Percentiles rank a stretch among this genome's conserved stretches.
Evolutionary conservation across 225 moss, liverwort and hornwort species (phyloP).

Genomic region (Climacium dendroides): DNA sequence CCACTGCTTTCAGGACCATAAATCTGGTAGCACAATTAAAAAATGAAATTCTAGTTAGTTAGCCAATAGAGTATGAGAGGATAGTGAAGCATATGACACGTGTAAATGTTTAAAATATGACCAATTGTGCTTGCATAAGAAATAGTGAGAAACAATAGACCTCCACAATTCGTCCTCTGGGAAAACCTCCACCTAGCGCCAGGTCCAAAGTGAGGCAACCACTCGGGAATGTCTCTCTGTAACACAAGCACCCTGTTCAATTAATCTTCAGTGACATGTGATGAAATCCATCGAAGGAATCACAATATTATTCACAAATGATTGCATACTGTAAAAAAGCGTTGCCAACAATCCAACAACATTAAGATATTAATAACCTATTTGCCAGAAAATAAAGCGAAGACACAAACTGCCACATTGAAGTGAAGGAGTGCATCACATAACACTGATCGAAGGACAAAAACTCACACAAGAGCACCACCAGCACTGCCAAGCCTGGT

Average conservation of each 20-base stretch:
- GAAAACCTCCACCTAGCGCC: constrained; percentile 88
- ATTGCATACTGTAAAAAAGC: not conserved
- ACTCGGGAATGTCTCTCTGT: constrained; percentile 82
- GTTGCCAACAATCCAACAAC: not conserved
- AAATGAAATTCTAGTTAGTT: not conserved
- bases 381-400: not conserved
- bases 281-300: not conserved
- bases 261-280: not conserved
- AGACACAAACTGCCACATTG: not conserved
- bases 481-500: constrained; percentile 88
- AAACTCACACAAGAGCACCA: constrained; percentile 70
- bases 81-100: not conserved
- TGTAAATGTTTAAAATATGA: not conserved
- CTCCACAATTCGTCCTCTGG: constrained; percentile 91
- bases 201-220: constrained; percentile 83
- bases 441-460: not conserved
- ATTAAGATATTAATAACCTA: not conserved
- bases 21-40: constrained; percentile 22
- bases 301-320: not conserved
- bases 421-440: not conserved
- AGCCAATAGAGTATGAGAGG: not conserved
- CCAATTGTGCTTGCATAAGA: not conserved
- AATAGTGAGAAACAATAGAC: constrained; percentile 8
- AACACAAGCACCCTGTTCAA: not conserved
- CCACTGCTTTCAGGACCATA: constrained; percentile 95